Evolutionary conservation across 2,329 filamentous ascomycete genomes (phyloP).

Genomic region (Colletotrichum somersetense): DNA sequence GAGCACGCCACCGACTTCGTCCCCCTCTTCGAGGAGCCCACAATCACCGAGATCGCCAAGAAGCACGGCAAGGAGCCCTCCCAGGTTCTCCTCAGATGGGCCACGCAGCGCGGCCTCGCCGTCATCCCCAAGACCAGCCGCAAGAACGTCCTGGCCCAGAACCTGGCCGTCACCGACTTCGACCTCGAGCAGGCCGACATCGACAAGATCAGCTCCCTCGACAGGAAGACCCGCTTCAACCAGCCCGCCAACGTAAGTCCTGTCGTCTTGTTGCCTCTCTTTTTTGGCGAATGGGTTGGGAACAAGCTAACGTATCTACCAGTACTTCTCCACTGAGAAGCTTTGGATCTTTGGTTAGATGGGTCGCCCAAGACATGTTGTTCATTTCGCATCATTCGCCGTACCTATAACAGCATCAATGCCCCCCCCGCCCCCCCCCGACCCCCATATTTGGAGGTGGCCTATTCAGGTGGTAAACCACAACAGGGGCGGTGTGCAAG

Average conservation of each 20-base stretch:
- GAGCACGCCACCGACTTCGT: slow-evolving; percentile 73
- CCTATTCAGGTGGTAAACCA: not conserved
- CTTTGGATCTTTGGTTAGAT: slow-evolving; percentile 70
- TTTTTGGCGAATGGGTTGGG: not conserved
- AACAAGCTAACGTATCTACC: slow-evolving; percentile 14
- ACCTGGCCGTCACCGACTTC: slow-evolving; percentile 76
- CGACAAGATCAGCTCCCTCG: slow-evolving; percentile 73
- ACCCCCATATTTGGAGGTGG: not conserved
- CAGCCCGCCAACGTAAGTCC: slow-evolving; percentile 76
- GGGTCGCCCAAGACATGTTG: slow-evolving; percentile 12
- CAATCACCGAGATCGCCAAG: slow-evolving; percentile 73
- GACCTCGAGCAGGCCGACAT: slow-evolving; percentile 76
- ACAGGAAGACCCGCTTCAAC: slow-evolving; percentile 80
- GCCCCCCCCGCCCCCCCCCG: not conserved
- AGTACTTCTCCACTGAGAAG: slow-evolving; percentile 69
- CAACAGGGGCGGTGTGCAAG: slow-evolving; percentile 26
- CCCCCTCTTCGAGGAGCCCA: slow-evolving; percentile 77
- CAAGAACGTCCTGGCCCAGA: slow-evolving; percentile 67
- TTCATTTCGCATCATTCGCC: slow-evolving; percentile 10
- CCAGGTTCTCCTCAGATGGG: slow-evolving; percentile 88
- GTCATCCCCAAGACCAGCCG: slow-evolving; percentile 84
- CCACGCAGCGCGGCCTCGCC: slow-evolving; percentile 83
- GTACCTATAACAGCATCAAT: slow-evolving; percentile 11
- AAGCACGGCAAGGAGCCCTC: slow-evolving; percentile 81
- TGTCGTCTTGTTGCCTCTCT: not conserved